phyloP scores from a whole-genome alignment of 2,329 filamentous ascomycete genomes.

The Cercospora beticola region DNA sequence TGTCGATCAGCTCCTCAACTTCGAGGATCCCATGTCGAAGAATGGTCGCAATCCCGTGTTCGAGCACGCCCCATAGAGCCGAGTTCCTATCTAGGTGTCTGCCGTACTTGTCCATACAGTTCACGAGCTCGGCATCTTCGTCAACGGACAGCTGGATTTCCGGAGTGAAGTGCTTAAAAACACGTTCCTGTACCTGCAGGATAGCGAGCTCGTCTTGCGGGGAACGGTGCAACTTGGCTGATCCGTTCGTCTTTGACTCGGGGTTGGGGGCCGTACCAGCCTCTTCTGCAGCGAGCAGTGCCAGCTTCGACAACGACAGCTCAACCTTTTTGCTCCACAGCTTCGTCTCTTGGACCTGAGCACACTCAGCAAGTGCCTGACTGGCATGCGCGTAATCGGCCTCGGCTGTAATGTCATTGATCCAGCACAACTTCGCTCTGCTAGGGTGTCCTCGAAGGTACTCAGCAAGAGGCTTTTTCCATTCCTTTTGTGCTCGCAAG shows the following conservation, averaged over 20 bases:
- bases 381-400: slow-evolving; percentile 73
- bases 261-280: slow-evolving; percentile 18
- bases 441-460: slow-evolving; percentile 73
- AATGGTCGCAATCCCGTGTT: slow-evolving; percentile 67
- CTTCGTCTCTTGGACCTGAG: slow-evolving; percentile 69
- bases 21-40: slow-evolving; percentile 69
- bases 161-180: slow-evolving; percentile 70
- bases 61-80: slow-evolving; percentile 69
- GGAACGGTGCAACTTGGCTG: not conserved
- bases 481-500: slow-evolving; percentile 64
- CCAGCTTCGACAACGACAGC: slow-evolving; percentile 83
- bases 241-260: slow-evolving; percentile 11
- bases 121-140: slow-evolving; percentile 70
- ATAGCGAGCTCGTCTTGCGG: slow-evolving; percentile 61
- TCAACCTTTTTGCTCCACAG: slow-evolving; percentile 94
- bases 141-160: slow-evolving; percentile 73
- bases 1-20: slow-evolving; percentile 62
- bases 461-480: slow-evolving; percentile 67
- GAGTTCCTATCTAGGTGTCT: slow-evolving; percentile 54
- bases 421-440: slow-evolving; percentile 83
- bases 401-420: slow-evolving; percentile 82
- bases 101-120: slow-evolving; percentile 68
- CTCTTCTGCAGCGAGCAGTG: slow-evolving; percentile 61
- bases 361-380: slow-evolving; percentile 67
- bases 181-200: slow-evolving; percentile 73